phyloP scores from a whole-genome alignment of 441 rosid species.

The Bocquillonia castaneifolia region DNA sequence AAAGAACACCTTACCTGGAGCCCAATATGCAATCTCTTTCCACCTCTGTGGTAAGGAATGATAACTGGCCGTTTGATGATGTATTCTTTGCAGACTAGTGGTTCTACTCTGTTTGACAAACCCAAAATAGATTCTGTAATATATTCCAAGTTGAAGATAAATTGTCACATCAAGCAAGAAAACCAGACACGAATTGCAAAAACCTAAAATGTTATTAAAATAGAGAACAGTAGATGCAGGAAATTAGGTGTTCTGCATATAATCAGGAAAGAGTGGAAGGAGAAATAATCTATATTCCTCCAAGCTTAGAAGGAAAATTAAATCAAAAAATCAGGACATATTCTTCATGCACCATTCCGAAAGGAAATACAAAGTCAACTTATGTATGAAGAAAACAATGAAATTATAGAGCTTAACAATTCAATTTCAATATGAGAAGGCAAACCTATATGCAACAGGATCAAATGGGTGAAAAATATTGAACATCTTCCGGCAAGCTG shows the following conservation, averaged over 20 bases:
- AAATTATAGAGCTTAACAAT: not conserved
- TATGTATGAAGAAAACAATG: not conserved
- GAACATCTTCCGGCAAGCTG: constrained; percentile 93
- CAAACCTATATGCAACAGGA: constrained; percentile 97
- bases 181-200: not conserved
- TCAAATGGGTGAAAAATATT: constrained; percentile 97
- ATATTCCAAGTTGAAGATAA: constrained; percentile 1
- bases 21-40: constrained; percentile 92
- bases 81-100: constrained; percentile 88
- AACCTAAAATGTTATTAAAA: not conserved
- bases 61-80: constrained; percentile 65
- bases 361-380: not conserved
- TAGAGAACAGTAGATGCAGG: not conserved
- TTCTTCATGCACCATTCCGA: not conserved
- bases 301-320: constrained; percentile 9
- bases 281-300: not conserved
- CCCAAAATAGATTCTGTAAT: constrained; percentile 17
- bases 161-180: not conserved
- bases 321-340: constrained; percentile 5
- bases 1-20: constrained; percentile 51
- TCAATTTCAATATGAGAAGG: constrained; percentile 5
- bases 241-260: not conserved
- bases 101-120: constrained; percentile 66
- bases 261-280: not conserved
- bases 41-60: constrained; percentile 96